Conservation (phyloP, 2,329 filamentous ascomycete genomes). For the Fusarium begoniae region DNA sequence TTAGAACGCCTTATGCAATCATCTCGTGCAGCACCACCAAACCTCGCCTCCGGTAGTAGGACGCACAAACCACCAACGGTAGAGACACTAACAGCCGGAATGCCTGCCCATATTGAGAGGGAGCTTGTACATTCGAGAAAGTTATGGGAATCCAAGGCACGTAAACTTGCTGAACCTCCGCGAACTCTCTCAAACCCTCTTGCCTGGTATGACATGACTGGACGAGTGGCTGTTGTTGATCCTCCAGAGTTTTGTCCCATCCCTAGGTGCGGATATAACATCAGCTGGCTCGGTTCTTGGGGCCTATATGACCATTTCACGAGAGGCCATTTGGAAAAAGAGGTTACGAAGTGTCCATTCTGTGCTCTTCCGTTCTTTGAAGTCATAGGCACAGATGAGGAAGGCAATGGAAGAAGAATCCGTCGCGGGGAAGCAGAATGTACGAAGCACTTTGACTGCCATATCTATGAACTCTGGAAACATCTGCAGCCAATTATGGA, state of each 20-base stretch:
- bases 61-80: background rate
- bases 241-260: conserved; percentile 12
- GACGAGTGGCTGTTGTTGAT: background rate
- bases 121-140: background rate
- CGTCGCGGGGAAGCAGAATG: background rate
- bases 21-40: background rate
- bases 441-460: conserved; percentile 36
- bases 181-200: conserved; percentile 19
- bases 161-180: background rate
- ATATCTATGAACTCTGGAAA: conserved; percentile 34
- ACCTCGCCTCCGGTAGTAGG: background rate
- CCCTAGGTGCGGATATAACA: background rate
- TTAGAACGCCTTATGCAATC: background rate
- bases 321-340: background rate
- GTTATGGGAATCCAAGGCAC: background rate
- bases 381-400: background rate
- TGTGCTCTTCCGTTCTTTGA: conserved; percentile 18
- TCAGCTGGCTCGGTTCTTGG: background rate
- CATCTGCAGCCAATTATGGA: background rate
- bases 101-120: background rate
- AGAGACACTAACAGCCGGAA: background rate
- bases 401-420: background rate
- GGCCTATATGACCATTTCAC: conserved; percentile 26
- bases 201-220: conserved; percentile 25
- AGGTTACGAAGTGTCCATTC: conserved; percentile 19